A percentile compares a stretch with the other conserved stretches of the same genome.
Evolutionary conservation across 108 stramenopile species (phyloP).

Genomic region (Fragilariopsis cylindrus): DNA sequence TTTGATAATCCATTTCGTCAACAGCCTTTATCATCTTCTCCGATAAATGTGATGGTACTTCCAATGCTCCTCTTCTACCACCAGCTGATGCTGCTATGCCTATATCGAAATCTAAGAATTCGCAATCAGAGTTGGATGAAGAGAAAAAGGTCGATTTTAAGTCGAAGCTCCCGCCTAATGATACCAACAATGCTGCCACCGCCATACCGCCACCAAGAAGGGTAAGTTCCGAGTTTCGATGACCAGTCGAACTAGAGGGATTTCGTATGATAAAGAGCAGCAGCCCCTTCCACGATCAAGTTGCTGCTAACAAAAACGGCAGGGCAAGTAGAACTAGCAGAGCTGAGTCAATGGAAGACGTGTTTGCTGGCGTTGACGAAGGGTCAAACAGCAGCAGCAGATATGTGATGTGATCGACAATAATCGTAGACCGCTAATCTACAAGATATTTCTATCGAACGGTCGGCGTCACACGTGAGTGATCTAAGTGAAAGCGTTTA

Average conservation of each 20-base stretch:
- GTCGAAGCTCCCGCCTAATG: background rate
- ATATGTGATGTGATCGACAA: background rate
- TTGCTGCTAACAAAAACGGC: background rate
- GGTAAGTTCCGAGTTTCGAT: background rate
- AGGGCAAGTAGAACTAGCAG: background rate
- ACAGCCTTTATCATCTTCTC: too few relatives aligned
- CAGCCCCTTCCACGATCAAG: too few relatives aligned
- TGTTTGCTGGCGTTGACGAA: slow-evolving; percentile 32
- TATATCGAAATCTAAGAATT: background rate
- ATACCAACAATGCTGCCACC: background rate
- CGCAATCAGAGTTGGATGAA: background rate
- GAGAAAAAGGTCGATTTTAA: too few relatives aligned
- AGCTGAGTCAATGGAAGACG: slow-evolving; percentile 11
- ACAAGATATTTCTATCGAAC: background rate
- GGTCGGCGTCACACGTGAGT: slow-evolving; percentile 14
- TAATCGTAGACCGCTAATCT: background rate
- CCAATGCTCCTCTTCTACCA: too few relatives aligned
- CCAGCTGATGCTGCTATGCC: background rate
- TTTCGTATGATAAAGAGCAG: background rate
- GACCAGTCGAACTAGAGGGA: background rate
- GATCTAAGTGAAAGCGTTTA: slow-evolving; percentile 30
- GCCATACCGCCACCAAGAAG: background rate
- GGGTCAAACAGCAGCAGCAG: background rate
- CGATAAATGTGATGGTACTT: too few relatives aligned
- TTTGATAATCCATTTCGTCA: slow-evolving; percentile 16